These are phyloP conservation scores for Umbelopsis sp. DNA, from an alignment of 192 early-diverging fungal genomes.

Conservation along the genomic window DNA sequence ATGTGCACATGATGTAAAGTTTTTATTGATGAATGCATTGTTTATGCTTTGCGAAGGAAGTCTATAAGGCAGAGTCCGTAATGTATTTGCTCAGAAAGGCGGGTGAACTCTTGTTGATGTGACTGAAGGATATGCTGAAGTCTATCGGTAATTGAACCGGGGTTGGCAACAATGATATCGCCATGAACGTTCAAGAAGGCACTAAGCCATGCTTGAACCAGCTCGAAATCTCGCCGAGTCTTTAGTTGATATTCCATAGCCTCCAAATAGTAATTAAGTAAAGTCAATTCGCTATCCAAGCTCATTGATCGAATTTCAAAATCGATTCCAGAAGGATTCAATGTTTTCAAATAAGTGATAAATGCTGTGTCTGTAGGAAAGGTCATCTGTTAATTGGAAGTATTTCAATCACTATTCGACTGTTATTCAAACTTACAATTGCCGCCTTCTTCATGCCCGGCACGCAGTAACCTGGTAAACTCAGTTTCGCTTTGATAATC, in stretches of 20 bases:
- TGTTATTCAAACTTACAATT: conserved; percentile 38
- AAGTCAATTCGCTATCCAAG: conserved; percentile 62
- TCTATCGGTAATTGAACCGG: conserved; percentile 46
- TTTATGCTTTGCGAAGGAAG: conserved; percentile 43
- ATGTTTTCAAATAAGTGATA: conserved; percentile 69
- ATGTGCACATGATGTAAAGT: neutral
- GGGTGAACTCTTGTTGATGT: conserved; percentile 33
- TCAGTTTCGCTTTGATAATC: conserved; percentile 62
- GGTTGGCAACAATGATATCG: conserved; percentile 70
- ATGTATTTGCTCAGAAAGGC: conserved; percentile 44
- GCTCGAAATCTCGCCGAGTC: conserved; percentile 83
- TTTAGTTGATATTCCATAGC: conserved; percentile 63
- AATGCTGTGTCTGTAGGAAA: conserved; percentile 54
- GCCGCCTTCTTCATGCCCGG: conserved; percentile 43
- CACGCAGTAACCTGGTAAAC: conserved; percentile 60
- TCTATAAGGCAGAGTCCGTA: conserved; percentile 48
- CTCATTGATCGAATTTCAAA: conserved; percentile 81
- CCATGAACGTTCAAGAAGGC: conserved; percentile 83
- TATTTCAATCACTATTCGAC: neutral
- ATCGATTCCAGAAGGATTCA: conserved; percentile 86
- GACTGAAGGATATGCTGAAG: conserved; percentile 41
- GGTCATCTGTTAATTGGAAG: neutral
- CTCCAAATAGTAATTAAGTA: conserved; percentile 69
- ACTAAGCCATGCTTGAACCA: conserved; percentile 77
- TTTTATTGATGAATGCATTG: conserved; percentile 15